Base-by-base conservation (phyloP, 805 yeast species). In the Teunomyces funiuensis region DNA sequence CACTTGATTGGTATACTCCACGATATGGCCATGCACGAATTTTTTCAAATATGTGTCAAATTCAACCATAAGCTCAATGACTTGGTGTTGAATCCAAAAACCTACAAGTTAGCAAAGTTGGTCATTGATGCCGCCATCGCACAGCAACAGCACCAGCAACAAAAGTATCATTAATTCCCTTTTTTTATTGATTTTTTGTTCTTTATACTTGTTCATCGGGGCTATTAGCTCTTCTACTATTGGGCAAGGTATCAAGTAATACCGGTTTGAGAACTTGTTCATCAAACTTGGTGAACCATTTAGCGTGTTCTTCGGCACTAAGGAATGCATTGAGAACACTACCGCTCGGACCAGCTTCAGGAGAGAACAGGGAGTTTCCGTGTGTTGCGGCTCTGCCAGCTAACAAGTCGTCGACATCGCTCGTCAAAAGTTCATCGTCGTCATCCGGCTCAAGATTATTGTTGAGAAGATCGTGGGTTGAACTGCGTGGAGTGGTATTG, bases 211-310 rank as follows among this genome's bases (percentile, higher is more conserved):
- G 33, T 15, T 31, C 19, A 3, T 18, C 34, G 19, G 34, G 34
- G 13, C 34, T 31, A 17, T 3, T 27, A 16, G 46, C 46, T 18
- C 51, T 40, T 20, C 42, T 44, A 11, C 36, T 41, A 9, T 44
- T 56, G 33, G 76, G 77, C 36, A 68, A 38, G 45, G 69, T 71
- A 53, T 91, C 98, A 44, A 90, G 73, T 40, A 91, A 74, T 0
- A 88, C 96, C 1, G 97, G 97, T 61, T 90, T 90, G 53, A 93
- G 72, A 16, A 93, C 93, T 58, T 88, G 88, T 53, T 93, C 97
- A 59, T 93, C 99, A 57, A 93, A 88, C 52, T 80, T 84, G 15
- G 88, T 84, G 61, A 93, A 93, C 98, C 99, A 91, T 58, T 78
- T 82, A 8, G 90, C 85, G 46, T 82, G 86, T 49, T 85, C 90